These are phyloP conservation scores for Anthoceros angustus DNA, from an alignment of 225 moss, liverwort and hornwort species.

Conservation along the genomic window DNA sequence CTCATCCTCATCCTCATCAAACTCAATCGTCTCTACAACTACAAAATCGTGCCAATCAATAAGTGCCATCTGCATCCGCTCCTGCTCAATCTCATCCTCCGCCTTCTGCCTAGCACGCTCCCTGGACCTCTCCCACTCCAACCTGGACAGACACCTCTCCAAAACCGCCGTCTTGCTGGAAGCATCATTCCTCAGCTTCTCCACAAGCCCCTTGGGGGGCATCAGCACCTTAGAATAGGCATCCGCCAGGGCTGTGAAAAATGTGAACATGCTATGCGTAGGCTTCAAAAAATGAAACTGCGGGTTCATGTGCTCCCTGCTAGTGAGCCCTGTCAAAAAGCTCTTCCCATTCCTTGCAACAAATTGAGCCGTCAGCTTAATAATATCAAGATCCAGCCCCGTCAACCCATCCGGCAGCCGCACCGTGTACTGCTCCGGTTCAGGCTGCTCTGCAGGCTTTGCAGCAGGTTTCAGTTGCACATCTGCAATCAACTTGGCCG, in stretches of 20 bases:
- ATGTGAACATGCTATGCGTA: conserved; percentile 98
- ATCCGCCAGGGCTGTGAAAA: conserved; percentile 88
- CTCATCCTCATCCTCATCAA: conserved; percentile 92
- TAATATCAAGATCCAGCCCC: conserved; percentile 70
- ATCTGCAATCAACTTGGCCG: conserved; percentile 14
- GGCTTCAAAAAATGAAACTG: conserved; percentile 94
- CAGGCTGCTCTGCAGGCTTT: conserved; percentile 77
- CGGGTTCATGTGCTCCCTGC: conserved; percentile 76
- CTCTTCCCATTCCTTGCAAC: conserved; percentile 94
- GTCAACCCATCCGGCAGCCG: conserved; percentile 66
- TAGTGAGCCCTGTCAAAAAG: conserved; percentile 81
- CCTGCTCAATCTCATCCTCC: conserved; percentile 99
- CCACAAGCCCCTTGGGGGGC: conserved; percentile 80
- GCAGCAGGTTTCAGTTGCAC: conserved; percentile 15
- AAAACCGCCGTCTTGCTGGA: conserved; percentile 72
- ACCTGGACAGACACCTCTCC: conserved; percentile 65
- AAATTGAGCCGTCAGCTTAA: conserved; percentile 90
- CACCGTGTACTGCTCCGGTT: conserved; percentile 71
- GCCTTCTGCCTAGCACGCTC: conserved; percentile 94
- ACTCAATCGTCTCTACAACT: conserved; percentile 97
- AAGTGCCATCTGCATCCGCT: conserved; percentile 97
- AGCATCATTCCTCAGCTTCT: conserved; percentile 58
- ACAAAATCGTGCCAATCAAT: conserved; percentile 99
- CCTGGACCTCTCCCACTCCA: conserved; percentile 97
- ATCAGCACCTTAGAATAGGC: conserved; percentile 91